Evolutionary conservation across 2,329 filamentous ascomycete species (phyloP), one percentile per base, ranked within the genome.

Genomic region (Trichoderma citrinoviride): DNA sequence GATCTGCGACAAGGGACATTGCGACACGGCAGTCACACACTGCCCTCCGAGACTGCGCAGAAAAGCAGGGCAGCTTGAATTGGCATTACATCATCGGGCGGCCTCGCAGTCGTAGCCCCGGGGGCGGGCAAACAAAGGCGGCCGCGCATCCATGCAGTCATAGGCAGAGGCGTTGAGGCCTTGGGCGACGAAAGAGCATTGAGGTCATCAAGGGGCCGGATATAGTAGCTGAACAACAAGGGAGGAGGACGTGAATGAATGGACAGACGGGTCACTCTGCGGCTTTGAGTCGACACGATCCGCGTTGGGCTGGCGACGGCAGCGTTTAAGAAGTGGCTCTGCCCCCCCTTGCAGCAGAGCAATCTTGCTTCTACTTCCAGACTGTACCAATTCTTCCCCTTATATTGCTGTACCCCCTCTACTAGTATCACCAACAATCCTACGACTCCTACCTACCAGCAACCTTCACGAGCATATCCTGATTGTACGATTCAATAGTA

Each of bases 11-110:
- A 56, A n/a, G 54, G 54, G 41, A 15, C 37, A 23, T 8, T 12
- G 25, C 54, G 54, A 40, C 21, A 56, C 37, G 19, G 25, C 49
- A 52, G 7, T 52, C 49, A 52, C 15, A 17, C 25, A 33, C 49
- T 52, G 49, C n/a, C 17, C 29, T 40, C 17, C 50, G 5, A 43
- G 10, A 23, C 10, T 37, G 33, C 33, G 5, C 33, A 37, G 33
- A 21, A 17, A 33, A 21, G 49, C 49, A 52, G 50, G 50, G 50
- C 37, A 29, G 50, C 50, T 40, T 10, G 21, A 41, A 15, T 29
- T 37, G 40, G 27, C 29, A 56, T 56, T 56, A 56, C 54, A 56
- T 56, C 54, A 56, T 56, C 7, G 54, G 53, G 37, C 19, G 40
- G 53, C 37, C 40, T 56, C 50, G 21, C 29, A 17, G n/a, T 5